Base-by-base conservation (phyloP, 176 grass and related monocot genomes). In the Carex parvula region DNA sequence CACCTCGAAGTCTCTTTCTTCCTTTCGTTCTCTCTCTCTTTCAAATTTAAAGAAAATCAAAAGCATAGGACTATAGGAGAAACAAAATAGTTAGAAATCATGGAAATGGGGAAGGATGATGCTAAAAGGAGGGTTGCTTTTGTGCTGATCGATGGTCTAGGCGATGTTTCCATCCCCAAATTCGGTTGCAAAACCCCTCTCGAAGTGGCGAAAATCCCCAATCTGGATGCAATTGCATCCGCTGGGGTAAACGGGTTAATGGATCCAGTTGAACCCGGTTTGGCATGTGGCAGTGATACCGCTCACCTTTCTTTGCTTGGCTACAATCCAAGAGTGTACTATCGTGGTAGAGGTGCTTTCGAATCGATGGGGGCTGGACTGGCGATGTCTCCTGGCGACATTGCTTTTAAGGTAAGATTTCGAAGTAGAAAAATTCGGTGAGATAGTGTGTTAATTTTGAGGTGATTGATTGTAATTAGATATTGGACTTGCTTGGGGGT, bases 321-420 rank as follows among this genome's bases (percentile, higher is more conserved):
- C 16, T 98, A 98, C 56, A 88, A 93, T 77, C 96, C 96, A 7
- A 89, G 96, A 10, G 85, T 89, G 42, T 98, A 98, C 88, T 98
- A 95, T 70, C 96, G 89, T 8, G 91, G 96, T 11, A 88, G 96
- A 62, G 96, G 93, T 50, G 93, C 96, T 18, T 98, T 98, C 85
- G 93, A 98, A 85, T 98, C 93, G n/a, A 98, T 93, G 96, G 96
- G 93, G 64, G 89, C 93, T 0, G 96, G 96, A 57, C 86, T 93
- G 58, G 91, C 92, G 73, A 98, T 98, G 96, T 87, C 86, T 9
- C 92, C 96, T 32, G 96, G 96, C 20, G 96, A 98, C 91, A 98
- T 95, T 79, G 92, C 96, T 76, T 95, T 98, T 85, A 98, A 98
- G 91, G 95, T 93, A 7, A 89, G 24, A 46, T 77, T 62, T 41